A percentile compares a stretch with the other conserved stretches of the same genome.
Evolutionary conservation across 805 yeast genomes (phyloP).

Genomic region (Nakazawaea peltata): DNA sequence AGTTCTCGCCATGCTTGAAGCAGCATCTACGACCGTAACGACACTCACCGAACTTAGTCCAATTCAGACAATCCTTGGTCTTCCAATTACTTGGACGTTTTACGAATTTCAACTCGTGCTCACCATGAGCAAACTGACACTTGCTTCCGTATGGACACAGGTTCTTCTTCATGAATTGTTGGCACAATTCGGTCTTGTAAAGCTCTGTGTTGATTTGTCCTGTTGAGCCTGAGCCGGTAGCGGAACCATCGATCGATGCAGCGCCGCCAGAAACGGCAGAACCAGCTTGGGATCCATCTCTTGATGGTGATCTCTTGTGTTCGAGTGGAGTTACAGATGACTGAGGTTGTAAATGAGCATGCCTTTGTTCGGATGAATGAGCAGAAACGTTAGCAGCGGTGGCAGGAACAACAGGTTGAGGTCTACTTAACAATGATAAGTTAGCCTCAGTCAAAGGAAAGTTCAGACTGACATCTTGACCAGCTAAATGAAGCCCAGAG

Average conservation of each 20-base stretch:
- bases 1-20: slow-evolving; percentile 62
- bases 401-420: background rate
- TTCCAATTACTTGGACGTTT: slow-evolving; percentile 80
- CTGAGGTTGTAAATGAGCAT: no score
- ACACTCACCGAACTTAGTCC: slow-evolving; percentile 76
- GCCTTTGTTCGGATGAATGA: no score
- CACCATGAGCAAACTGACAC: slow-evolving; percentile 94
- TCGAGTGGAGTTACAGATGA: no score
- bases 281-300: no score
- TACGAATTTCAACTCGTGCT: slow-evolving; percentile 61
- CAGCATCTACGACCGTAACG: slow-evolving; percentile 89
- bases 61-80: slow-evolving; percentile 85
- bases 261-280: no score
- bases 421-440: slow-evolving; percentile 24
- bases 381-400: background rate
- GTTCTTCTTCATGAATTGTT: slow-evolving; percentile 62
- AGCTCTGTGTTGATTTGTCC: slow-evolving; percentile 22
- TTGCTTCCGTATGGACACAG: slow-evolving; percentile 82
- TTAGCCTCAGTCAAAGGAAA: slow-evolving; percentile 30
- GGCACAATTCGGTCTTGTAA: slow-evolving; percentile 88
- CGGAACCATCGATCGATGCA: no score
- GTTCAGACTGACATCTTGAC: no score
- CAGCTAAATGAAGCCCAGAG: no score
- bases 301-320: no score
- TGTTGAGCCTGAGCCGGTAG: slow-evolving; percentile 3